Conservation (phyloP, 176 grass and related monocot species). For the Musa troglodytarum region DNA sequence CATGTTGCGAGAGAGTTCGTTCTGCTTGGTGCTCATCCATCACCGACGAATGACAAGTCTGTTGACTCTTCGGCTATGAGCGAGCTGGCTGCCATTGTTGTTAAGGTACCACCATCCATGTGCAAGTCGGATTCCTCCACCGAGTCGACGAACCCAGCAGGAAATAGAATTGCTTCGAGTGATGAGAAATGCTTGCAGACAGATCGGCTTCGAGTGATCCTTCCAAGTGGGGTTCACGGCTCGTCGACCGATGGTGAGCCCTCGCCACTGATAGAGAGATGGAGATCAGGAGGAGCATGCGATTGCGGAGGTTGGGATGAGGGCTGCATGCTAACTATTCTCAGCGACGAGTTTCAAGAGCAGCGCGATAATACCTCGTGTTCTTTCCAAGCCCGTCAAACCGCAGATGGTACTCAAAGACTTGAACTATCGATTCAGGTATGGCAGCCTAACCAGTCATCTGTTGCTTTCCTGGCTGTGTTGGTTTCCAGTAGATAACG, state of each 20-base stretch:
- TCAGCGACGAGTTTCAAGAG: constrained; percentile 33
- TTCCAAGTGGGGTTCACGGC: constrained; percentile 80
- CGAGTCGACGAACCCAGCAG: neutral
- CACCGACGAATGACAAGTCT: constrained; percentile 1
- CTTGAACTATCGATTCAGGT: constrained; percentile 76
- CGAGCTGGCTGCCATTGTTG: constrained; percentile 70
- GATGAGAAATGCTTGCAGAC: constrained; percentile 25
- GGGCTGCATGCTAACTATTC: constrained; percentile 64
- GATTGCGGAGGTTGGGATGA: constrained; percentile 99
- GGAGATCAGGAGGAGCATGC: constrained; percentile 69
- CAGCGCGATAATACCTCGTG: neutral
- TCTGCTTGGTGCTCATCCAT: constrained; percentile 48
- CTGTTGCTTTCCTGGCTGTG: too few relatives aligned
- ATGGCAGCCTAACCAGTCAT: constrained; percentile 5
- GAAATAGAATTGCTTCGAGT: constrained; percentile 22
- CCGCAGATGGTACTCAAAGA: constrained; percentile 36
- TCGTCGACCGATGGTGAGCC: constrained; percentile 42
- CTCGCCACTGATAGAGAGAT: constrained; percentile 77
- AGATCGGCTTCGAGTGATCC: constrained; percentile 34
- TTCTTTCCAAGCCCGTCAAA: constrained; percentile 21
- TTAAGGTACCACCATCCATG: constrained; percentile 19
- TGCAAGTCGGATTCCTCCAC: constrained; percentile 28
- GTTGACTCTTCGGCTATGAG: constrained; percentile 31
- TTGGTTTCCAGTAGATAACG: neutral
- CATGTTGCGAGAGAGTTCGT: constrained; percentile 58